Percentiles rank a stretch among this genome's conserved stretches.
Conservation (phyloP, 805 yeast genomes). For the Candida takata region DNA sequence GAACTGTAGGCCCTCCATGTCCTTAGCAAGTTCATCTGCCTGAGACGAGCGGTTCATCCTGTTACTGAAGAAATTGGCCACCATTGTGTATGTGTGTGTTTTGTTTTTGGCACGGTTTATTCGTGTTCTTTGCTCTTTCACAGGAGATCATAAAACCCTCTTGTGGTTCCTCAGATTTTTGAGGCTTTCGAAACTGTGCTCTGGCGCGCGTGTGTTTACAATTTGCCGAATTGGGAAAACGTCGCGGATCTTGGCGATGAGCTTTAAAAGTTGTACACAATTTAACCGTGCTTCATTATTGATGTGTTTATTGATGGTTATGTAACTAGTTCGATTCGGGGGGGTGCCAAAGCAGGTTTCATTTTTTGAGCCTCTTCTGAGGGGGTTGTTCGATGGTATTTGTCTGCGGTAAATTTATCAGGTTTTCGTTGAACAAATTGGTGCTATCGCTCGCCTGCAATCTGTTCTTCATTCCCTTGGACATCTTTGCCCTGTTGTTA, state of each 20-base stretch:
- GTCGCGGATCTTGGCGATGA: too few species aligned
- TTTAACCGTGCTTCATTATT: too few species aligned
- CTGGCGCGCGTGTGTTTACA: constrained; percentile 18
- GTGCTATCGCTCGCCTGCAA: constrained; percentile 19
- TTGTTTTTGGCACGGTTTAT: too few species aligned
- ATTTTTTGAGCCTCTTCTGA: constrained; percentile 4
- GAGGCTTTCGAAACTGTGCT: constrained; percentile 1
- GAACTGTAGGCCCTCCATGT: constrained; percentile 24
- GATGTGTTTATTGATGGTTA: too few species aligned
- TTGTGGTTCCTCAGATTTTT: too few species aligned
- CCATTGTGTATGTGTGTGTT: constrained; percentile 16
- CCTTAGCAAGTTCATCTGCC: constrained; percentile 22
- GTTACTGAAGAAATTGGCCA: constrained; percentile 23
- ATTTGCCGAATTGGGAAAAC: constrained; percentile 18
- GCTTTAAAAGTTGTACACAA: too few species aligned
- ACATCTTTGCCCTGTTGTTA: constrained; percentile 50
- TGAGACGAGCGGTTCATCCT: constrained; percentile 13
- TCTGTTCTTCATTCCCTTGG: constrained; percentile 53
- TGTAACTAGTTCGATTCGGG: background rate
- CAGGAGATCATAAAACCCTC: too few species aligned
- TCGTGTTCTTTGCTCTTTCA: too few species aligned
- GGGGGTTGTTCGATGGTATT: constrained; percentile 4
- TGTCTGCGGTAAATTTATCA: constrained; percentile 13
- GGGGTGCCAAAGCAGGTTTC: background rate
- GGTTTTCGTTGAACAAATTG: constrained; percentile 18